Evolutionary conservation across 192 early-diverging fungal species (phyloP), one percentile per base, ranked within the genome.

Genomic region (Coemansia asiatica): DNA sequence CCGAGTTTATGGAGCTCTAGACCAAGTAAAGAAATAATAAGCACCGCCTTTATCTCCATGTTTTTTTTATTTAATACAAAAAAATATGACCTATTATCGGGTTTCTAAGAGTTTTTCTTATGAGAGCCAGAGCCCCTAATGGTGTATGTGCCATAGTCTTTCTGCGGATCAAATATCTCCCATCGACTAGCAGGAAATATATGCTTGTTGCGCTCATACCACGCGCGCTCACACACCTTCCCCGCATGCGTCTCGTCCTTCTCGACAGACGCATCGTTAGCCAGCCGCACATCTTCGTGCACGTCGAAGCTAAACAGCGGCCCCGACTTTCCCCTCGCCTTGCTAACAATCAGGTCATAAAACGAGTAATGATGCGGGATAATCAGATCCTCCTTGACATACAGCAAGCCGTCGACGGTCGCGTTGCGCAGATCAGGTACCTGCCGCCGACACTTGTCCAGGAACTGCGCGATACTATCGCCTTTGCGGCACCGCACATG

Each of bases 301-400:
- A 96, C 95, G 68, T 95, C 93, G 84, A 98, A 98, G 48, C 81
- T 88, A 68, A 98, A 98, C 59, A 98, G 57, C 5, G 96, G 94
- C 2, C 96, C 96, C 2, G 94, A 95, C 65, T 98, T 98, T 29
- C 95, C 96, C n/a, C 96, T 85, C 33, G 91, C 90, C 71, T 94
- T 93, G 82, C 95, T 96, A 64, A 96, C 78, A 36, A 96, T 96
- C 66, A 98, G 95, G 73, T 98, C 96, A 79, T 98, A 98, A 67
- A 93, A 92, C 23, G 91, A 88, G 63, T 88, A 89, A 61, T 92
- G 89, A 66, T 96, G 95, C 21, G 96, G 96, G 62, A 98, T 93
- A 58, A 98, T 95, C 58, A 98, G 71, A 85, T 96, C 95, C 79
- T 96, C 94, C 76, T 98, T 98, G 38, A 96, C 84, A 69, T 92